Evolutionary conservation across 495 filamentous ascomycete genomes (phyloP).

Genomic region (Talaromyces proteolyticus): DNA sequence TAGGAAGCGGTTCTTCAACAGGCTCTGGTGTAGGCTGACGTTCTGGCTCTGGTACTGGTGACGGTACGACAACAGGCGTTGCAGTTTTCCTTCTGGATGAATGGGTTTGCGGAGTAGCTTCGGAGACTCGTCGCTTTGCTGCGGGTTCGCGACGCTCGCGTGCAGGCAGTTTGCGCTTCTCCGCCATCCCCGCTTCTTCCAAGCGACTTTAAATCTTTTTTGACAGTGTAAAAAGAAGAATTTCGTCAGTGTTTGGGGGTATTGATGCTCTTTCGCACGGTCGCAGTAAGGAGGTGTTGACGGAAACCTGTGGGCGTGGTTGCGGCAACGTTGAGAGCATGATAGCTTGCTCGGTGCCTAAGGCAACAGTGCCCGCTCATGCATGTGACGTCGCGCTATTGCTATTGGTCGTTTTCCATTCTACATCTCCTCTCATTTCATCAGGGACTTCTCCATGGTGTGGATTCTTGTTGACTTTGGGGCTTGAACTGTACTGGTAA

Average conservation of each 20-base stretch:
- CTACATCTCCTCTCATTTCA: too few relatives aligned
- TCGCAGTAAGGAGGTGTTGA: background rate
- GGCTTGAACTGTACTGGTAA: background rate
- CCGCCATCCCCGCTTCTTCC: constrained; percentile 24
- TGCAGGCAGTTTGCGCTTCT: constrained; percentile 38
- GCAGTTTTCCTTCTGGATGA: constrained; percentile 27
- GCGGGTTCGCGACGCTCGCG: constrained; percentile 43
- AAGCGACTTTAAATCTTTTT: background rate
- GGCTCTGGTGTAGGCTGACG: constrained; percentile 21
- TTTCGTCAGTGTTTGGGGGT: too few relatives aligned
- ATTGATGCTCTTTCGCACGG: background rate
- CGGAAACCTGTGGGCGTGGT: too few relatives aligned
- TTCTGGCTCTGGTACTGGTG: constrained; percentile 17
- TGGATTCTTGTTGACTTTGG: background rate
- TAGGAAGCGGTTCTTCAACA: constrained; percentile 53
- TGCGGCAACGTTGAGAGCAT: too few relatives aligned
- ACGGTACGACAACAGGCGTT: constrained; percentile 18
- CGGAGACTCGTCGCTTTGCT: constrained; percentile 40
- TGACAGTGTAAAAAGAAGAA: too few relatives aligned
- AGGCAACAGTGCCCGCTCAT: too few relatives aligned
- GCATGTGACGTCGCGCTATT: too few relatives aligned
- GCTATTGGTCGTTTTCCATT: too few relatives aligned
- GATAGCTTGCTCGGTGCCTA: too few relatives aligned
- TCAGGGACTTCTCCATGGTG: too few relatives aligned
- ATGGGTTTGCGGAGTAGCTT: constrained; percentile 27